These are phyloP conservation scores for Aquilaria malaccensis DNA, from an alignment of 345 rosid genomes.

Conservation along the genomic window DNA sequence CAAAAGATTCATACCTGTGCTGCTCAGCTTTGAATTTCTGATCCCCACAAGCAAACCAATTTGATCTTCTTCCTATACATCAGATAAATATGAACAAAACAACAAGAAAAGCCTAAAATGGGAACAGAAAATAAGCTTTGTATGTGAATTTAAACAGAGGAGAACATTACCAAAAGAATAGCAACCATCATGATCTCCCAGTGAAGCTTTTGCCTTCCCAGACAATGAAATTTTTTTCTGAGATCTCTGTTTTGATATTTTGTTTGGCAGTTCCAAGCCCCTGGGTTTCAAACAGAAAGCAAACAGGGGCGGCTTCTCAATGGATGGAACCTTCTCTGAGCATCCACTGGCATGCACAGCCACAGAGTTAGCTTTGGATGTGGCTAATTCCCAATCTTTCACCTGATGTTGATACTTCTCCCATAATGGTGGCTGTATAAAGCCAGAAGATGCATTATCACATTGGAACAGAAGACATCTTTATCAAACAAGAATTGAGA, in stretches of 20 bases:
- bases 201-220: constrained; percentile 31
- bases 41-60: constrained; percentile 56
- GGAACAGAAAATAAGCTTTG: no score
- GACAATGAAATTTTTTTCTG: constrained; percentile 57
- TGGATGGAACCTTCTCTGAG: constrained; percentile 32
- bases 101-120: background rate
- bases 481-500: background rate
- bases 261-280: constrained; percentile 78
- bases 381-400: constrained; percentile 62
- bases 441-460: constrained; percentile 4
- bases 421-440: constrained; percentile 74
- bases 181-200: constrained; percentile 48
- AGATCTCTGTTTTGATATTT: constrained; percentile 73
- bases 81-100: constrained; percentile 4
- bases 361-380: constrained; percentile 30
- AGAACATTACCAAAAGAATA: constrained; percentile 20
- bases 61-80: constrained; percentile 53
- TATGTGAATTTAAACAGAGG: no score
- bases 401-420: constrained; percentile 66
- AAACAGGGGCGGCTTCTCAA: constrained; percentile 78
- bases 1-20: constrained; percentile 40
- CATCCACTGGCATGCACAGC: constrained; percentile 28
- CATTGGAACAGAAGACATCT: background rate
- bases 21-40: constrained; percentile 38
- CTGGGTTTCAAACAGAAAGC: constrained; percentile 93